A percentile compares a stretch with the other conserved stretches of the same genome.
Evolutionary conservation across 371 early-diverging fungal genomes (phyloP).

Genomic region (Actinomucor elegans): DNA sequence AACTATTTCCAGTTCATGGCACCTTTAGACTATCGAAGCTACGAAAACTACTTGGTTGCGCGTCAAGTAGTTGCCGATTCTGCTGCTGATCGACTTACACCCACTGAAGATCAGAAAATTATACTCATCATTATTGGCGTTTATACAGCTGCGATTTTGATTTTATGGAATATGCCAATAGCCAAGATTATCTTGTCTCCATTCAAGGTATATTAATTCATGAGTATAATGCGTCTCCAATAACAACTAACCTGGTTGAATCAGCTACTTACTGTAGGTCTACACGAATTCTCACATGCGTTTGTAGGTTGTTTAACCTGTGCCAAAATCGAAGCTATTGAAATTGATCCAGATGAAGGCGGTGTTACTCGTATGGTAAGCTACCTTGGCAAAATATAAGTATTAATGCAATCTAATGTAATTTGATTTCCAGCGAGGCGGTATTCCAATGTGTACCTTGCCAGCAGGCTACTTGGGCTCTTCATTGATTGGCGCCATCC

Average conservation of each 20-base stretch:
- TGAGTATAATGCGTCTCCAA: too few relatives aligned
- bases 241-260: too few relatives aligned
- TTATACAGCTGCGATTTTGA: conserved; percentile 68
- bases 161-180: conserved; percentile 87
- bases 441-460: conserved; percentile 71
- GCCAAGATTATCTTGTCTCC: conserved; percentile 85
- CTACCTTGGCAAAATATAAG: neutral
- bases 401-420: neutral
- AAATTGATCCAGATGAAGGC: conserved; percentile 92
- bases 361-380: conserved; percentile 82
- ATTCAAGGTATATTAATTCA: conserved; percentile 79
- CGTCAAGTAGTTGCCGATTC: conserved; percentile 40
- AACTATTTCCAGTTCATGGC: conserved; percentile 16
- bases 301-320: conserved; percentile 83
- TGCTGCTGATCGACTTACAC: conserved; percentile 45
- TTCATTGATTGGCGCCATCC: conserved; percentile 80
- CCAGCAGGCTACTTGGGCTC: conserved; percentile 82
- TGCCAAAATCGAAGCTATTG: conserved; percentile 87
- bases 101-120: conserved; percentile 66
- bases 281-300: conserved; percentile 87
- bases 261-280: conserved; percentile 74
- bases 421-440: conserved; percentile 52
- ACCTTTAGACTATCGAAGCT: conserved; percentile 30
- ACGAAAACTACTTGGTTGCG: conserved; percentile 40
- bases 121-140: conserved; percentile 72